Base-by-base conservation (phyloP, 2,329 filamentous ascomycete species). In the Tolypocladium nubicola region DNA sequence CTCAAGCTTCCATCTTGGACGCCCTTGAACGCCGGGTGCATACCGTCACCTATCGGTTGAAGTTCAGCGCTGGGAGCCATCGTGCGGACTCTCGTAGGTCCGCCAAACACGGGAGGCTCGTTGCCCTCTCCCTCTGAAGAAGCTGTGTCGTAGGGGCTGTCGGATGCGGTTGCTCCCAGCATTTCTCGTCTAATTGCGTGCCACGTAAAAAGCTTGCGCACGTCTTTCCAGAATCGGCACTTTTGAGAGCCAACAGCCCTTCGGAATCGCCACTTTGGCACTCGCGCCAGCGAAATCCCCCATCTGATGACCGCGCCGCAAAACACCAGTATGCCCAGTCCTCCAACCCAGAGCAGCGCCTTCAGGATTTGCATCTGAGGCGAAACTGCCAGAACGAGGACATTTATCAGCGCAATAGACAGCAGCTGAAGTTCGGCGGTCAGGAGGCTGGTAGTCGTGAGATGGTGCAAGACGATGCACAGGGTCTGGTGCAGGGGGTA, bases 181-280 rank as follows among this genome's bases (percentile, higher is more conserved):
- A 73, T 35, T 45, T 75, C 72, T 23, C 71, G 64, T 23, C 74
- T 79, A 56, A 85, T 68, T 39, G 73, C 75, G 49, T 76, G 73
- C 66, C 79, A 79, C 0, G 79, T 70, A 58, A 79, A 58, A 62
- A 61, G 73, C 63, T 62, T 76, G 66, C 57, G 73, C 69, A 64
- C 72, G 56, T 60, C 73, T 71, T 64, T 78, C 66, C 62, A 76
- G 55, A 63, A 68, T 60, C 60, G 70, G 64, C 40, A 67, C 60
- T 57, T 72, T 69, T 63, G 73, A 71, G 57, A 65, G 37, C 67
- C 68, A 1, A 74, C 69, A 21, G 78, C 74, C 57, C 85, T 83
- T 64, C 84, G 82, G 65, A 97, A 92, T 49, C 92, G 88, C 90
- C 93, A 97, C 64, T 85, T 90, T 2, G 94, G 94, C 21, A 97